phyloP scores from a whole-genome alignment of 106 monocot species.

The Dioscorea dumetorum region DNA sequence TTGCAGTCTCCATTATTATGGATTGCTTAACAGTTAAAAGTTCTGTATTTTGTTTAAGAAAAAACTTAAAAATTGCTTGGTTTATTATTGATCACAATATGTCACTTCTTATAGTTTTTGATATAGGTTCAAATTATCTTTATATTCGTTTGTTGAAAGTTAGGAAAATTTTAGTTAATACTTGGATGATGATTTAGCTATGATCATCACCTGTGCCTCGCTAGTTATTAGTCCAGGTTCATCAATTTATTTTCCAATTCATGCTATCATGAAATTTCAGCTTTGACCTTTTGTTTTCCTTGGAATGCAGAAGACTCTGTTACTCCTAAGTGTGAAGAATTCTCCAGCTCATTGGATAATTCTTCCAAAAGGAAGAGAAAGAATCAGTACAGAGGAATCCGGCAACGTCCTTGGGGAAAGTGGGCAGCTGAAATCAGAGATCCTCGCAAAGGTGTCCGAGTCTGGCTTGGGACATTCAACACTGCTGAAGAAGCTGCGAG shows the following conservation, averaged over 20 bases:
- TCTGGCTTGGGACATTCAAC: slow-evolving; percentile 87
- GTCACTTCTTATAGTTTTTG: too few species aligned
- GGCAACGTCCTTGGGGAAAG: slow-evolving; percentile 85
- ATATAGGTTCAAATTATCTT: too few species aligned
- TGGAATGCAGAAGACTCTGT: slow-evolving; percentile 14
- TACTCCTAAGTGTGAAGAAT: slow-evolving; percentile 14
- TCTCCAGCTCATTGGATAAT: slow-evolving; percentile 14
- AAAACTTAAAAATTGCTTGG: too few species aligned
- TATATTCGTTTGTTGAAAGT: too few species aligned
- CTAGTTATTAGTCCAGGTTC: background rate
- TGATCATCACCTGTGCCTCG: too few species aligned
- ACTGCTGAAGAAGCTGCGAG: slow-evolving; percentile 84
- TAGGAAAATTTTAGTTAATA: too few species aligned
- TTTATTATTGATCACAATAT: background rate
- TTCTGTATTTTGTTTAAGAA: too few species aligned
- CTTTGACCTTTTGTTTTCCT: background rate
- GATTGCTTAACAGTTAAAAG: too few species aligned
- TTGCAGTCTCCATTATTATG: too few species aligned
- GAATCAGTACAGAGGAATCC: slow-evolving; percentile 67
- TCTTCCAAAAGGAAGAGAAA: slow-evolving; percentile 63
- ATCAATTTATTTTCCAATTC: too few species aligned
- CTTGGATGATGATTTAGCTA: too few species aligned
- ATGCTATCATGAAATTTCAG: too few species aligned
- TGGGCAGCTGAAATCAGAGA: slow-evolving; percentile 91
- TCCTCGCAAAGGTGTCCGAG: slow-evolving; percentile 74